Conservation (phyloP, 345 rosid species). For the Gossypium arboreum region DNA sequence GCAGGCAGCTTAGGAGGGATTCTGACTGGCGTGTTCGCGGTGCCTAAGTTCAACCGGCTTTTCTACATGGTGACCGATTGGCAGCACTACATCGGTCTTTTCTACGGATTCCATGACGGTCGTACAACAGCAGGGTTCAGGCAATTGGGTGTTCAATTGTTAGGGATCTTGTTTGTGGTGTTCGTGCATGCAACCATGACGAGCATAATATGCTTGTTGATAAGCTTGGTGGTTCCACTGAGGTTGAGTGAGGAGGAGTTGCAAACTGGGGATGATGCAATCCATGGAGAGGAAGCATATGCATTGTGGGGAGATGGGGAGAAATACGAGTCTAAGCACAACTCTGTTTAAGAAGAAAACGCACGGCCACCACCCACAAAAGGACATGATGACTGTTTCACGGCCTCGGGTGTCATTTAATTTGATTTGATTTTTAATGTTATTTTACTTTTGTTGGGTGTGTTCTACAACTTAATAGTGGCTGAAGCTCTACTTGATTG, state of each 20-base stretch:
- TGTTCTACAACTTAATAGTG: no score
- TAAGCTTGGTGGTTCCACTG: constrained; percentile 40
- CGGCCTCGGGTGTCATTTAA: no score
- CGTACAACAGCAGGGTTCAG: constrained; percentile 32
- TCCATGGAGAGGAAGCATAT: constrained; percentile 61
- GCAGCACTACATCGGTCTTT: constrained; percentile 50
- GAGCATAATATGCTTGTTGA: constrained; percentile 39
- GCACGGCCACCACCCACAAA: constrained; percentile 22
- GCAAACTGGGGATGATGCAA: constrained; percentile 52
- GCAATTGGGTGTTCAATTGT: constrained; percentile 55
- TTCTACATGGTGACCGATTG: constrained; percentile 34
- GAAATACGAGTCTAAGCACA: constrained; percentile 45
- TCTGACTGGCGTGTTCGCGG: constrained; percentile 53
- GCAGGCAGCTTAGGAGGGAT: constrained; percentile 61
- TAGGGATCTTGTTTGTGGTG: constrained; percentile 42
- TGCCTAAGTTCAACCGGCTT: constrained; percentile 48
- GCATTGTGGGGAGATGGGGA: constrained; percentile 72
- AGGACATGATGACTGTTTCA: constrained; percentile 23
- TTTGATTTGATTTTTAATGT: no score
- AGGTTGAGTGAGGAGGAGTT: constrained; percentile 50
- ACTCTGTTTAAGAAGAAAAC: constrained; percentile 29
- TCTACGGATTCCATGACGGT: constrained; percentile 35
- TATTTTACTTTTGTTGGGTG: no score
- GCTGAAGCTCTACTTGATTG: no score
- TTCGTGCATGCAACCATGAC: constrained; percentile 29